phyloP scores from a whole-genome alignment of 2,329 filamentous ascomycete genomes.

The Penicillium thymicola region DNA sequence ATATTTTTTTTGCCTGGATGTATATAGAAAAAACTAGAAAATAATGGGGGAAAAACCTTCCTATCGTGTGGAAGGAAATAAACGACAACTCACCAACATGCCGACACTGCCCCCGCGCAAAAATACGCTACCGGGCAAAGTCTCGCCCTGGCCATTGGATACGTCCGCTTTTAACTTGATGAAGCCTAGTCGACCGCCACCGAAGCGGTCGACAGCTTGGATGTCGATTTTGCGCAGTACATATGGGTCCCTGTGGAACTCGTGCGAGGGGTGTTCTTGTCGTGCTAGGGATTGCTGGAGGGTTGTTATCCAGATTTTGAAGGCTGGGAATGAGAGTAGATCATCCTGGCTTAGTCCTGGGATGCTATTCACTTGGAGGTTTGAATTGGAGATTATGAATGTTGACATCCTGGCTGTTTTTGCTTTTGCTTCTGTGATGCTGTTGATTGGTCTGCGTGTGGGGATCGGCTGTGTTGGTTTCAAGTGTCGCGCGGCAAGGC shows the following conservation, averaged over 20 bases:
- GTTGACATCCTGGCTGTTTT: constrained; percentile 36
- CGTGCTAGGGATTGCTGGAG: constrained; percentile 48
- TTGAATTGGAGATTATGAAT: constrained; percentile 39
- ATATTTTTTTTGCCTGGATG: not conserved
- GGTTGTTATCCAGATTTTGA: constrained; percentile 54
- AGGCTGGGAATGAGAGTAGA: constrained; percentile 51
- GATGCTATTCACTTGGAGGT: constrained; percentile 43
- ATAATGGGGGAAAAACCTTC: not conserved
- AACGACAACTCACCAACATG: constrained; percentile 48
- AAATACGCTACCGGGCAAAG: constrained; percentile 56
- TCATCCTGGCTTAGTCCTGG: constrained; percentile 44
- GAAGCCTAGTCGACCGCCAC: constrained; percentile 51
- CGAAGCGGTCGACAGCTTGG: constrained; percentile 55
- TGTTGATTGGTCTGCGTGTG: not conserved
- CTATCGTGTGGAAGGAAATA: not conserved
- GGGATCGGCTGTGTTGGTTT: not conserved
- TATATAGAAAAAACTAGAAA: not conserved
- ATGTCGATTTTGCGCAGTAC: constrained; percentile 51
- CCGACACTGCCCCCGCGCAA: constrained; percentile 57
- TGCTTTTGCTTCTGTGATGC: not conserved
- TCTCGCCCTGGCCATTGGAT: constrained; percentile 51
- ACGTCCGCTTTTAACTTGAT: constrained; percentile 55
- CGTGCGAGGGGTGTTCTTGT: constrained; percentile 47
- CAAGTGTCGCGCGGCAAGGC: constrained; percentile 1
- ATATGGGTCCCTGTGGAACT: constrained; percentile 53